Base-by-base conservation (phyloP, 2,329 filamentous ascomycete species). In the Elsinoe fawcettii region DNA sequence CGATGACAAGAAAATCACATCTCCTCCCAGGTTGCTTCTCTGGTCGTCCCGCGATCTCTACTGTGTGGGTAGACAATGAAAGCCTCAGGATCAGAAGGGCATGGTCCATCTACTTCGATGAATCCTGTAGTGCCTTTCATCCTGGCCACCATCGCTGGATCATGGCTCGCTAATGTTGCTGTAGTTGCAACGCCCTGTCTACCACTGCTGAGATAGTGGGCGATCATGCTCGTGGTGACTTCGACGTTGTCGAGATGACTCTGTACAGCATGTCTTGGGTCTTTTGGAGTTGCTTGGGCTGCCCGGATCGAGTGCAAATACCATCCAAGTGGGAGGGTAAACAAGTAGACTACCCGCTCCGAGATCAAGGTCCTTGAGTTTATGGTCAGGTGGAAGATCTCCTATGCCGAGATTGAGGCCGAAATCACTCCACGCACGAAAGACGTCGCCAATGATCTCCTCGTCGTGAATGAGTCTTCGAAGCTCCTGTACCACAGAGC, bases 341-440 rank as follows among this genome's bases (percentile, higher is more conserved):
- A 77, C 71, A 1, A 77, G 66, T 22, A 77, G 61, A 1, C 66
- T 70, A 0, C 75, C 75, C 2, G 74, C 74, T 1, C 74, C 75
- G 1, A 77, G 68, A 0, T 66, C 66, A 4, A 68, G 66, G 46
- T 76, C 67, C 59, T 69, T 71, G 22, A 72, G 60, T 9, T 62
- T 58, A 47, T 57, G 60, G 27, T 11, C 47, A 5, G 55, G 32
- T 16, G 62, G 62, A 0, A 72, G 63, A 2, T 59, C 63, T 0
- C 66, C 60, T 2, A 76, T 66, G 16, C 73, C 65, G 32, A 70
- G 63, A n/a, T 70, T 64, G 55, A 75, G 59, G 0, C 67, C 66
- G 58, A 75, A 75, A 58, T 77, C 74, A 30, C 69, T 72, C 44
- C 71, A 73, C 0, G 69, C 68, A 0, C 74, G 69, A 12, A 67